Evolutionary conservation across 2,329 filamentous ascomycete genomes (phyloP), one percentile per base, ranked within the genome.

Genomic region (Fusarium oxysporum): DNA sequence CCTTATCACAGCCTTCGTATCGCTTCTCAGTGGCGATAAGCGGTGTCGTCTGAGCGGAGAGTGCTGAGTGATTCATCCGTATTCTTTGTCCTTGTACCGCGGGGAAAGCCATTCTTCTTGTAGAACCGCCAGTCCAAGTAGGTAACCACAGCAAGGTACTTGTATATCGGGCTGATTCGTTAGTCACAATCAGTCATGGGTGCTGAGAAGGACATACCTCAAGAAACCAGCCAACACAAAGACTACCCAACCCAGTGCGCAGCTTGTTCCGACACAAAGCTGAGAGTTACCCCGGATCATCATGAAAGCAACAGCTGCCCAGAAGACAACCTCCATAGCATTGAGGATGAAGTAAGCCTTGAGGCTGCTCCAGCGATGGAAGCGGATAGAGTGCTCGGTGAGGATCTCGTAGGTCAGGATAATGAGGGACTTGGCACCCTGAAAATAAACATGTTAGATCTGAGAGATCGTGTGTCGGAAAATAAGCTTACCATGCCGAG

Each of bases 401-500:
- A 62, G 53, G 10, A 59, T 47, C 21, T 62, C 59, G 32, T 62
- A 62, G 10, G 59, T 17, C 16, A 62, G 40, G 30, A 62, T 62
- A 10, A 62, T 47, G 2, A 62, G 40, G 5, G 53, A 62, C 35
- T 62, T 62, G 11, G 59, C 41, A 21, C 59, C 59, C 59, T 62
- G n/a, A 3, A 1, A 7, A 33, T 0, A 9, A 19, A 28, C 1
- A 16, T 3, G 23, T 62, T 19, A 62, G 59, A 62, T 53, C 47
- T 51, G 7, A 47, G n/a, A 12, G 17, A 11, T 28, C 19, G 8
- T 2, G 16, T 6, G 8, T 6, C 3, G 5, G 4, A 33, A 79
- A 41, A 30, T 32, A 28, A 16, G 41, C 57, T 47, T 43, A 74
- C 72, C 72, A 74, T 74, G 51, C 64, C 72, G 17, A 74, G 62